A percentile compares a stretch with the other conserved stretches of the same genome.
These are phyloP conservation scores for Cubamyces sp. DNA, from an alignment of 768 basidiomycete species.

Conservation along the genomic window DNA sequence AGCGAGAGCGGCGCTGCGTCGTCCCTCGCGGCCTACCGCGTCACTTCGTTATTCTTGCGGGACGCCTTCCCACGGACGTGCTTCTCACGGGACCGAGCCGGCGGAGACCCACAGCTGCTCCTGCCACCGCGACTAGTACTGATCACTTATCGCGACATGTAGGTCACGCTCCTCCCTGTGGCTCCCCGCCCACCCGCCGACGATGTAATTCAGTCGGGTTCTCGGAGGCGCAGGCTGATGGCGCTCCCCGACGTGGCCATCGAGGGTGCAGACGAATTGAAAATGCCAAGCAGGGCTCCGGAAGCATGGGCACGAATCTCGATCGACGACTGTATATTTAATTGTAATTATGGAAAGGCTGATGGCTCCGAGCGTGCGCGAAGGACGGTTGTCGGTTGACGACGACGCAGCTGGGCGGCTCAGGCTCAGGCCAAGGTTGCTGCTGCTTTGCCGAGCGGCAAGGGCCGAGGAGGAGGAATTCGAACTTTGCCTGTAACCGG, in stretches of 20 bases:
- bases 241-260: neutral
- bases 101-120: neutral
- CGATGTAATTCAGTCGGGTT: no score
- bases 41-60: neutral
- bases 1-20: no score
- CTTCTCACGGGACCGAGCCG: neutral
- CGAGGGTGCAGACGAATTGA: no score
- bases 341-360: neutral
- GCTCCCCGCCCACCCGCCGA: no score
- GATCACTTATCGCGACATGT: no score
- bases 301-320: neutral
- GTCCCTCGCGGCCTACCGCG: neutral
- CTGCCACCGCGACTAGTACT: neutral
- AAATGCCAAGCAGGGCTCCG: neutral
- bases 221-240: neutral
- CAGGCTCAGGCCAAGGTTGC: no score
- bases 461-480: conserved; percentile 13
- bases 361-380: neutral
- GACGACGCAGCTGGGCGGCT: no score
- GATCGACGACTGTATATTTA: neutral
- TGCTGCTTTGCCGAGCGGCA: conserved; percentile 15
- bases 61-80: neutral
- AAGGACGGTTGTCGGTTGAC: neutral
- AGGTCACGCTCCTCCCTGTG: no score
- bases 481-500: neutral